Evolutionary conservation across 116 monocot species (phyloP), one percentile per base, ranked within the genome.

Genomic region (Thalassia testudinum): DNA sequence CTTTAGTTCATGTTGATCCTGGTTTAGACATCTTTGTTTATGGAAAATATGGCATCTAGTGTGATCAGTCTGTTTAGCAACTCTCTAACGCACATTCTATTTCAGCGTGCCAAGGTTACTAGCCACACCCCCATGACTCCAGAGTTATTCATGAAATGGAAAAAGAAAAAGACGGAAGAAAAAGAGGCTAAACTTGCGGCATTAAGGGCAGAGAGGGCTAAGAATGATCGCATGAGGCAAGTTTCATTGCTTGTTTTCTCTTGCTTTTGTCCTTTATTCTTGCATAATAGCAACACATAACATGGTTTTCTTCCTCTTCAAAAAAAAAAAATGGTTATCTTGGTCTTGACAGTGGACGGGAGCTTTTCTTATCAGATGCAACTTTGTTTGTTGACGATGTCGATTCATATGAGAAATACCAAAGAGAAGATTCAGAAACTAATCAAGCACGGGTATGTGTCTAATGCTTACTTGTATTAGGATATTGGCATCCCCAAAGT

Each of bases 141-240:
- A 16, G 89, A 79, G 28, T 44, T 99, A 17, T 90, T 99, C 57
- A 58, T 71, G 57, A 62, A 86, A 79, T 99, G 99, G 99, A 99
- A 80, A 57, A 76, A 61, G 66, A 90, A 78, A 63, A 99, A 82
- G 72, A 72, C 68, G 48, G 82, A 79, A 27, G 90, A 85, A 75
- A 86, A 50, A 75, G 86, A 99, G 63, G 80, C 78, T 56, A 72
- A 73, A 45, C 68, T 80, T 57, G 82, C 82, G 60, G 82, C 72
- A 66, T 53, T 71, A 70, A 72, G 61, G 23, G 90, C 86, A 21
- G 99, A 99, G 54, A 74, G 99, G 69, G 99, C 86, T 28, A 99
- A 99, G 56, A 99, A 86, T 69, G 99, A 99, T 59, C 79, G 99
- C 26, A 86, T 99, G 99, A 90, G 97, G 97, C 85, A 63, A 37